Evolutionary conservation across 331 rosid species (phyloP), one percentile per base, ranked within the genome.

Genomic region (Rhamnella rubrinervis): DNA sequence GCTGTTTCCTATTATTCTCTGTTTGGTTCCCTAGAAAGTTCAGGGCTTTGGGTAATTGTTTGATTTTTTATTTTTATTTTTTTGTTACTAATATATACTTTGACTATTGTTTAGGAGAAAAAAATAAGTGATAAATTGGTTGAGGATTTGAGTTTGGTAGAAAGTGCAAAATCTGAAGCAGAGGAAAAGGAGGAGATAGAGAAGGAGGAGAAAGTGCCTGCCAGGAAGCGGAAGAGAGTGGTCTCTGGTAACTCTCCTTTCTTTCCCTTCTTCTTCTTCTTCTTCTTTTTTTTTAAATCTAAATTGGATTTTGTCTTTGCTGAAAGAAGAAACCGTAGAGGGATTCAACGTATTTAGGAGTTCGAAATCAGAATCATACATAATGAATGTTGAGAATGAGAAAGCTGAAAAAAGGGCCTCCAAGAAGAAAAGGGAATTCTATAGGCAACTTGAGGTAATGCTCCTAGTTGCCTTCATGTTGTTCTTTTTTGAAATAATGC

Each of bases 361-460:
- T 44, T 86, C 97, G 0, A 72, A 86, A 46, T 75, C 82, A 14
- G 70, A 7, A 14, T 62, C 38, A 25, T 65, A 57, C 40, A 26
- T 71, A 11, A 64, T 44, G 59, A 52, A 72, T 19, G 83, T 75
- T 47, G 68, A 73, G 11, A 85, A 71, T 9, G 84, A 73, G 62
- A 78, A 77, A 35, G 70, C 71, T 58, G 69, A 66, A 44, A 68
- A 69, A 20, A 85, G 64, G 68, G 55, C 74, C 25, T 49, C 80
- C 47, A 71, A 76, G 68, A 79, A 68, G 82, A 88, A 80, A 68
- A 93, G 85, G 86, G 89, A 93, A 67, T 68, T 81, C 5, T 55
- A 89, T 75, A 80, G 72, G 71, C 90, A 93, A 68, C 91, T 82
- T 2, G 98, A 93, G 98, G 98, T 93, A 44, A 1, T 9, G 55